Conservation (phyloP, 768 basidiomycete genomes). For the Hemileccinum impolitum region DNA sequence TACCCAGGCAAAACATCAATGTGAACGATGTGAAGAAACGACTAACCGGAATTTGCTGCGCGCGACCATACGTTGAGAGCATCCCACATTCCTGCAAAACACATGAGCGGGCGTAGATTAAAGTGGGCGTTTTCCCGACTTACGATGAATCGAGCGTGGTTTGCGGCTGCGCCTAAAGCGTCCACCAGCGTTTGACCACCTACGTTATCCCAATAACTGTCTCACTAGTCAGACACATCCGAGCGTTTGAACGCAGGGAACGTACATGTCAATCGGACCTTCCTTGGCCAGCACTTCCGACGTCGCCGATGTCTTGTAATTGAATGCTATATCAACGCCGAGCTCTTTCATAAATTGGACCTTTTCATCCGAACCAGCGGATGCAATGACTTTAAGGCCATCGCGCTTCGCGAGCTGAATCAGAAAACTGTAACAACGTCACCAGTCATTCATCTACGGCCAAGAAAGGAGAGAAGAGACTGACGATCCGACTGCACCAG, state of each 20-base stretch:
- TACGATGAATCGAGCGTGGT: slow-evolving; percentile 45
- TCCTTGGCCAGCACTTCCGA: slow-evolving; percentile 48
- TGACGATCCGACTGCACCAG: slow-evolving; percentile 54
- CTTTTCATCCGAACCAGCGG: slow-evolving; percentile 66
- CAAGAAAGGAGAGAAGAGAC: slow-evolving; percentile 16
- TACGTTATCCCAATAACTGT: slow-evolving; percentile 39
- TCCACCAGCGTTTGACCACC: slow-evolving; percentile 54
- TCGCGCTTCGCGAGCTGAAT: slow-evolving; percentile 46
- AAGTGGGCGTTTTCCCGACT: not conserved
- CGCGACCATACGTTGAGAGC: slow-evolving; percentile 3
- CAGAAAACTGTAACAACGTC: slow-evolving; percentile 31
- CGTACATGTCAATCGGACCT: slow-evolving; percentile 51
- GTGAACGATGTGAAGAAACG: not conserved
- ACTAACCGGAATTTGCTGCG: not conserved
- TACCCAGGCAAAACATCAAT: too few relatives aligned
- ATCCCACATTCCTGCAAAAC: slow-evolving; percentile 27
- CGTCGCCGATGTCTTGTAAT: slow-evolving; percentile 59
- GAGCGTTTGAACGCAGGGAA: not conserved
- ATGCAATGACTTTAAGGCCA: slow-evolving; percentile 60
- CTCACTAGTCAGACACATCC: not conserved
- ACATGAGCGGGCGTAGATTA: not conserved
- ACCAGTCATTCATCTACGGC: not conserved
- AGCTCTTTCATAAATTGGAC: slow-evolving; percentile 53
- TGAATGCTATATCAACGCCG: slow-evolving; percentile 65
- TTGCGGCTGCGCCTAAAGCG: slow-evolving; percentile 43